Evolutionary conservation across 306 rosid genomes (phyloP).

Genomic region (Sechiopsis laciniata): DNA sequence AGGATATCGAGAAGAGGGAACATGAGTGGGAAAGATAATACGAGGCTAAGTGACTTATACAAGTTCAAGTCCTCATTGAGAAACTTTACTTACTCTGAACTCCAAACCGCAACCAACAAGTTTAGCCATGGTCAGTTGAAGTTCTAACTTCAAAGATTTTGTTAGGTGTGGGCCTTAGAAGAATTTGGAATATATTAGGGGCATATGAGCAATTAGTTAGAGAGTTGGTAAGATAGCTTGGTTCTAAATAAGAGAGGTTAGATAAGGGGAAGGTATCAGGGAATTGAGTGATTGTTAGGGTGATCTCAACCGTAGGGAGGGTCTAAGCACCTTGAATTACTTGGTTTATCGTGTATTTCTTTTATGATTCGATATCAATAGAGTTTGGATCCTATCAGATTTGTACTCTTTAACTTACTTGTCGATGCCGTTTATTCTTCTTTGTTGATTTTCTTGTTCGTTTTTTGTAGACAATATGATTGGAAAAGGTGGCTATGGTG

Average conservation of each 20-base stretch:
- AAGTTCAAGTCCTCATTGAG: conserved; percentile 43
- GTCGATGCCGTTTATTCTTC: neutral
- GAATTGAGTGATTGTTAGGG: too few species aligned
- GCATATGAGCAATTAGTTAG: too few species aligned
- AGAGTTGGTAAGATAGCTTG: too few species aligned
- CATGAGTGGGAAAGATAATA: conserved; percentile 44
- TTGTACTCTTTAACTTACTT: conserved; percentile 12
- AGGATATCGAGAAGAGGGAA: conserved; percentile 44
- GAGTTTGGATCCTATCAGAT: too few species aligned
- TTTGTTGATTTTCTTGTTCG: conserved; percentile 17
- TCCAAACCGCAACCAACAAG: conserved; percentile 51
- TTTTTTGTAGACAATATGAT: conserved; percentile 47
- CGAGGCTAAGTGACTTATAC: conserved; percentile 27
- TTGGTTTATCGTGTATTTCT: too few species aligned
- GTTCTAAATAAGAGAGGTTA: too few species aligned
- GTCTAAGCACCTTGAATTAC: too few species aligned
- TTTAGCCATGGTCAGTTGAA: conserved; percentile 48
- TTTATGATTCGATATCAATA: too few species aligned
- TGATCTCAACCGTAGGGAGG: too few species aligned
- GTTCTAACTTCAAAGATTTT: neutral
- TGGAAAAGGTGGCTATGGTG: conserved; percentile 72
- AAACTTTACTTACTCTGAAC: conserved; percentile 44
- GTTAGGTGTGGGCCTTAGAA: too few species aligned
- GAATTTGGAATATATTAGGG: too few species aligned
- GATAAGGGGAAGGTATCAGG: too few species aligned